Percentiles rank a stretch among this genome's conserved stretches.
Evolutionary conservation across 495 filamentous ascomycete species (phyloP).

Genomic region (Penicillium pancosmium): DNA sequence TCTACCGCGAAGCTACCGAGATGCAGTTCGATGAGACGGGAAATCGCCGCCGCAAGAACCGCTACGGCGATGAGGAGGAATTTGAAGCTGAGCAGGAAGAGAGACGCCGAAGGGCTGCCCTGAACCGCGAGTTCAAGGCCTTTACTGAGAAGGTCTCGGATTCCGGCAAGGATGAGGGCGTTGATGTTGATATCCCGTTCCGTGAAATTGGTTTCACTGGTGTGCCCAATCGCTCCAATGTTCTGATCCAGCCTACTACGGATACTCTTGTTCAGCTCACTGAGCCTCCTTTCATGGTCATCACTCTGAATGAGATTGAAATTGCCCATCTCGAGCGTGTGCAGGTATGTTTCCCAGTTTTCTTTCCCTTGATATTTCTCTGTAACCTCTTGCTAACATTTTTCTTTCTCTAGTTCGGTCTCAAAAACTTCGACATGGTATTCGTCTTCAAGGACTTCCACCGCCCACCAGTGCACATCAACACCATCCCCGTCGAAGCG

Average conservation of each 20-base stretch:
- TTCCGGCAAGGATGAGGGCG: conserved; percentile 78
- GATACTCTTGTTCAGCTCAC: conserved; percentile 98
- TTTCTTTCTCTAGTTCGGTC: conserved; percentile 65
- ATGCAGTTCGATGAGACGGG: conserved; percentile 99
- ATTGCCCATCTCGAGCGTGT: conserved; percentile 96
- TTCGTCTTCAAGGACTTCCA: conserved; percentile 97
- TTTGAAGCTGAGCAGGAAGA: conserved; percentile 99
- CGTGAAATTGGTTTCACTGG: conserved; percentile 95
- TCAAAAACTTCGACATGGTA: conserved; percentile 99
- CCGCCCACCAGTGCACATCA: conserved; percentile 85
- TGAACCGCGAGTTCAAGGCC: conserved; percentile 93
- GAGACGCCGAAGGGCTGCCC: conserved; percentile 80
- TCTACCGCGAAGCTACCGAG: conserved; percentile 96
- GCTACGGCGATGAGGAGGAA: conserved; percentile 99
- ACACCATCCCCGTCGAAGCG: conserved; percentile 95
- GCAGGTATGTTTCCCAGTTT: conserved; percentile 52
- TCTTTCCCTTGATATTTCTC: background rate
- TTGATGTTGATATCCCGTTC: conserved; percentile 95
- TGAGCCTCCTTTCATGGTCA: conserved; percentile 92
- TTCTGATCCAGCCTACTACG: conserved; percentile 92
- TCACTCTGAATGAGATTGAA: conserved; percentile 94
- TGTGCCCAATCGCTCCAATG: conserved; percentile 92
- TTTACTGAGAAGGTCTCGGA: conserved; percentile 98
- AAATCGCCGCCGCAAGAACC: conserved; percentile 94
- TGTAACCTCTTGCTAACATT: conserved; percentile 16